phyloP scores from a whole-genome alignment of 164 flowering plant species.

The Vitis rotundifolia region DNA sequence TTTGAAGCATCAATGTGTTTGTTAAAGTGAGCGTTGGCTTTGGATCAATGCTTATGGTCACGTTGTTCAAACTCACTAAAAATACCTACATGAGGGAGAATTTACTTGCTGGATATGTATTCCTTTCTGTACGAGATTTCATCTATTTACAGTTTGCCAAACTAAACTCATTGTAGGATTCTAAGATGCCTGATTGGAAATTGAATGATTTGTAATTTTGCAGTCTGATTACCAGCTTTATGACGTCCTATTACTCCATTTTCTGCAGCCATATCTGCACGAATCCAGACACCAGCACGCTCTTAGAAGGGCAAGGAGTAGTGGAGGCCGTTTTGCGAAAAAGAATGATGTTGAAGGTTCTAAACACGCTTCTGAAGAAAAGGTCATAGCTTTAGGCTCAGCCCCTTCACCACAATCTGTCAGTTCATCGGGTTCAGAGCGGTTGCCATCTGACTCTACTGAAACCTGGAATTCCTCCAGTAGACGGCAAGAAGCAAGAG shows the following conservation, averaged over 20 bases:
- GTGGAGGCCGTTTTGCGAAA: conserved; percentile 94
- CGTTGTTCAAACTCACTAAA: too few relatives aligned
- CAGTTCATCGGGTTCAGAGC: conserved; percentile 53
- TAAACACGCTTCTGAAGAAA: conserved; percentile 23
- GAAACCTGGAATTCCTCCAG: conserved; percentile 33
- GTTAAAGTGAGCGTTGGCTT: too few relatives aligned
- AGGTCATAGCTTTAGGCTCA: conserved; percentile 27
- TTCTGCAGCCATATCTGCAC: conserved; percentile 86
- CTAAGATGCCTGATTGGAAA: not conserved
- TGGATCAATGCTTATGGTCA: too few relatives aligned
- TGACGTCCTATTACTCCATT: not conserved
- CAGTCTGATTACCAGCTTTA: not conserved
- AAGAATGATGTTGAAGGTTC: conserved; percentile 37
- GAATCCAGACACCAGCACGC: conserved; percentile 96
- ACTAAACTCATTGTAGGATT: not conserved
- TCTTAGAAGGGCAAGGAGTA: conserved; percentile 76
- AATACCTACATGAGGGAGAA: too few relatives aligned
- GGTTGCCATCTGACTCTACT: conserved; percentile 25
- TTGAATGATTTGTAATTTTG: not conserved
- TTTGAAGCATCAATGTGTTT: too few relatives aligned
- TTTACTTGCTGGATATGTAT: not conserved
- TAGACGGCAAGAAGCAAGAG: conserved; percentile 32
- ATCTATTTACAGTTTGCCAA: not conserved
- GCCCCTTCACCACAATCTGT: conserved; percentile 28
- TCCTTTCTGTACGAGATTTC: not conserved